Base-by-base conservation (phyloP, 2,329 filamentous ascomycete species). In the Coleophoma crateriformis region DNA sequence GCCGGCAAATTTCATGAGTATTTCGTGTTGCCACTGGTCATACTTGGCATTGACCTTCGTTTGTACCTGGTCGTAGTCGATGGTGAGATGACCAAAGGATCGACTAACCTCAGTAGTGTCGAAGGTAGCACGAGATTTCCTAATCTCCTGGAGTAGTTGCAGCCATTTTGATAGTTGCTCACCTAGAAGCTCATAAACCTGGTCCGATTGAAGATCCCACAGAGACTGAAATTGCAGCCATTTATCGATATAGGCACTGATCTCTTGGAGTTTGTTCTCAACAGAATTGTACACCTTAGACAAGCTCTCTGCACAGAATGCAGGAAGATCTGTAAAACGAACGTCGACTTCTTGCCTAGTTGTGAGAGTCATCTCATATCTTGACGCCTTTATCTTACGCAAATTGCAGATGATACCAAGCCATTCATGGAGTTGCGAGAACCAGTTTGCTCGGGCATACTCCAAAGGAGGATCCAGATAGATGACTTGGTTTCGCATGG, bases 31-130 rank as follows among this genome's bases (percentile, higher is more conserved):
- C 94, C 95, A 99, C 67, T 97, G 92, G 65, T 99, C 95, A 65
- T 99, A 99, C 68, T 97, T 99, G 61, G 90, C 90, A 62, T 97
- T 99, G 67, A 99, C 94, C 69, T 96, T 96, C 50, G 92, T 90
- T 69, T 99, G 95, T 0, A 99, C 94, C 68, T 99, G 95, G 61
- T 97, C 94, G 63, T 99, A 99, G 67, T 99, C 92, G 62, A 99
- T 90, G 4, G 87, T 90, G 48, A 97, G 84, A 67, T 95, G 92
- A 4, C 94, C 94, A 65, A 99, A 99, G 1, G 87, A 87, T 37
- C 88, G 87, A 67, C 87, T 94, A 56, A 95, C 89, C 65, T 96
- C 94, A 8, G 92, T 95, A 1, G 92, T 99, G 64, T 99, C 94
- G 61, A 99, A 99, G 0, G 95, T 99, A 39, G 90, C 87, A 47